phyloP scores from a whole-genome alignment of 2,329 filamentous ascomycete genomes.

The Hypoxylon sp. region DNA sequence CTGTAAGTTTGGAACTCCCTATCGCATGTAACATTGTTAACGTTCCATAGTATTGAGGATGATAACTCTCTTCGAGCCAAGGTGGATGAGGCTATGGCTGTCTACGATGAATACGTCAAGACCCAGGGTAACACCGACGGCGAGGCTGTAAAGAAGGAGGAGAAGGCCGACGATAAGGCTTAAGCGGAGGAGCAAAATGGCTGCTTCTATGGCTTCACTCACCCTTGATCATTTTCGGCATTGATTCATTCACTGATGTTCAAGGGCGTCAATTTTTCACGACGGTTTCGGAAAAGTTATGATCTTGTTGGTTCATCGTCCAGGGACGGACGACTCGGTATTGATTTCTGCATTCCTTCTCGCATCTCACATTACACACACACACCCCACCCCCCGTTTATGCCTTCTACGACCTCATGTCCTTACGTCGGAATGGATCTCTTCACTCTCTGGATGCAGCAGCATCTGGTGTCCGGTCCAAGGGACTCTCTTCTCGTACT shows the following conservation, averaged over 20 bases:
- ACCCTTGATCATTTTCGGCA: constrained; percentile 24
- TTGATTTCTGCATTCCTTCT: constrained; percentile 53
- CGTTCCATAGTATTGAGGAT: constrained; percentile 80
- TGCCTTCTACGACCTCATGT: constrained; percentile 43
- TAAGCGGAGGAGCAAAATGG: constrained; percentile 51
- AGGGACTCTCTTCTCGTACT: constrained; percentile 43
- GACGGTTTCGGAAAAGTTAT: constrained; percentile 54
- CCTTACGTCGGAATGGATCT: constrained; percentile 45
- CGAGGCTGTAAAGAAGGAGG: constrained; percentile 63
- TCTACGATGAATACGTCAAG: constrained; percentile 99
- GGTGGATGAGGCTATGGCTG: constrained; percentile 95
- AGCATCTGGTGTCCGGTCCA: constrained; percentile 41
- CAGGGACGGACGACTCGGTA: constrained; percentile 43
- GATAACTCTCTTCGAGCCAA: constrained; percentile 90
- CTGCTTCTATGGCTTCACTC: constrained; percentile 22
- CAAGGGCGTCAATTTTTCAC: constrained; percentile 43
- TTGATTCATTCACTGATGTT: constrained; percentile 38
- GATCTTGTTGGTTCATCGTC: constrained; percentile 43
- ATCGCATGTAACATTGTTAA: constrained; percentile 27
- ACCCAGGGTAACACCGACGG: constrained; percentile 66
- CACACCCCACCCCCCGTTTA: no score
- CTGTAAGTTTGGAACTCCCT: constrained; percentile 77
- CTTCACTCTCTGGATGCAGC: constrained; percentile 29
- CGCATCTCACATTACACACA: constrained; percentile 22
- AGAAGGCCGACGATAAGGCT: constrained; percentile 66